Percentiles rank a stretch among this genome's conserved stretches.
phyloP scores from a whole-genome alignment of 2,329 filamentous ascomycete species.

The Shiraia bambusicola region DNA sequence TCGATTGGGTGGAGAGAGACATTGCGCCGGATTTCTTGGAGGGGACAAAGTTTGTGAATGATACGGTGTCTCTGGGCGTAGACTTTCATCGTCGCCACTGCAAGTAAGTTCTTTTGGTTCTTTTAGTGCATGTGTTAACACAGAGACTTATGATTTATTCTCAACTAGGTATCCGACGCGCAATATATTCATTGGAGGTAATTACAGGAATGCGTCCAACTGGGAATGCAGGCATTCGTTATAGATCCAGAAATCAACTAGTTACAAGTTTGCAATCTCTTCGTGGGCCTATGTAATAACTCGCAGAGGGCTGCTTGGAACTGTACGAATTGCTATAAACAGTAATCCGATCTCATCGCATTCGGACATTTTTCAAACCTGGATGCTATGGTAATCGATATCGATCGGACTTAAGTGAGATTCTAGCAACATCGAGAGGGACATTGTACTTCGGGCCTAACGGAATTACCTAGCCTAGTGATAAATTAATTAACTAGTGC shows the following conservation, averaged over 20 bases:
- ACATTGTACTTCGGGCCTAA: no score
- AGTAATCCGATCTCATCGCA: neutral
- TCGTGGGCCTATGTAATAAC: no score
- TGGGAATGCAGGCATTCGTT: constrained; percentile 15
- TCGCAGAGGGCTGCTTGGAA: no score
- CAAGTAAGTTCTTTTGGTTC: constrained; percentile 17
- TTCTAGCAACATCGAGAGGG: no score
- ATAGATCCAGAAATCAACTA: neutral
- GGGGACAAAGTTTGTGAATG: constrained; percentile 39
- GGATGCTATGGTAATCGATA: no score
- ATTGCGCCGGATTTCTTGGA: constrained; percentile 42
- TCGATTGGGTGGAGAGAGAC: constrained; percentile 47
- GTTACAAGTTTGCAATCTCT: no score
- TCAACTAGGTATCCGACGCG: constrained; percentile 5
- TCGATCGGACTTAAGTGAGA: no score
- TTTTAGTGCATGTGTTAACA: neutral
- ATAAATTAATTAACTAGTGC: no score
- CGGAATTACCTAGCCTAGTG: no score
- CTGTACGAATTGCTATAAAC: neutral
- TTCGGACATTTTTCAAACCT: neutral
- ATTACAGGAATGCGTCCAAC: constrained; percentile 32
- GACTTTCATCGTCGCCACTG: constrained; percentile 52
- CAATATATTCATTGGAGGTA: constrained; percentile 8
- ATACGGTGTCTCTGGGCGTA: constrained; percentile 45
- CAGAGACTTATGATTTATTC: neutral